phyloP scores from a whole-genome alignment of 2,329 filamentous ascomycete genomes.

The Claviceps capensis region DNA sequence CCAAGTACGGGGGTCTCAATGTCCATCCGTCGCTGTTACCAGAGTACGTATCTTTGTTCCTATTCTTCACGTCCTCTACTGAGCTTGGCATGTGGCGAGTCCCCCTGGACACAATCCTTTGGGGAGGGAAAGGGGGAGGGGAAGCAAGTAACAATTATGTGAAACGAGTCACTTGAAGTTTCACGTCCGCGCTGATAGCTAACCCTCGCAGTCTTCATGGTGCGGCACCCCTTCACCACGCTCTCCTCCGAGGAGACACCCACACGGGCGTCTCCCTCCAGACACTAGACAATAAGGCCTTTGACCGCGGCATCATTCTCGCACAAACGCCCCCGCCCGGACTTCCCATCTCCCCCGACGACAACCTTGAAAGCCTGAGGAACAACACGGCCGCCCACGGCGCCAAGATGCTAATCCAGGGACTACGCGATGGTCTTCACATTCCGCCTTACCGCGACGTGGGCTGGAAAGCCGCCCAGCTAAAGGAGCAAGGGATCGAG shows the following conservation, averaged over 20 bases:
- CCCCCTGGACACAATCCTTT: too few relatives aligned
- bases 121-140: too few relatives aligned
- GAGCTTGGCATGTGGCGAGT: too few relatives aligned
- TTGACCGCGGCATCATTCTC: slow-evolving; percentile 69
- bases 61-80: too few relatives aligned
- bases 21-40: slow-evolving; percentile 86
- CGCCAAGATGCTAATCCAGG: slow-evolving; percentile 54
- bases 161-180: too few relatives aligned
- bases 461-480: slow-evolving; percentile 9
- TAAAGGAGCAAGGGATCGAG: background rate
- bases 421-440: slow-evolving; percentile 49
- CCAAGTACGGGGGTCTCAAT: slow-evolving; percentile 79
- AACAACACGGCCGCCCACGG: slow-evolving; percentile 48
- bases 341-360: slow-evolving; percentile 32
- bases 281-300: slow-evolving; percentile 61
- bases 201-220: slow-evolving; percentile 55
- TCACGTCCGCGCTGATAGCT: background rate
- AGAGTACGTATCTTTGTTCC: slow-evolving; percentile 37
- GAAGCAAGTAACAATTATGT: too few relatives aligned
- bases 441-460: slow-evolving; percentile 41
- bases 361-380: slow-evolving; percentile 27
- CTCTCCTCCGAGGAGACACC: slow-evolving; percentile 49
- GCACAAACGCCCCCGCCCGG: slow-evolving; percentile 51
- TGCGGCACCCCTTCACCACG: slow-evolving; percentile 73
- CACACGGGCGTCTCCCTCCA: slow-evolving; percentile 72